A percentile compares a stretch with the other conserved stretches of the same genome.
Evolutionary conservation across 2,329 filamentous ascomycete genomes (phyloP).

Genomic region (Endocalyx cinctus): DNA sequence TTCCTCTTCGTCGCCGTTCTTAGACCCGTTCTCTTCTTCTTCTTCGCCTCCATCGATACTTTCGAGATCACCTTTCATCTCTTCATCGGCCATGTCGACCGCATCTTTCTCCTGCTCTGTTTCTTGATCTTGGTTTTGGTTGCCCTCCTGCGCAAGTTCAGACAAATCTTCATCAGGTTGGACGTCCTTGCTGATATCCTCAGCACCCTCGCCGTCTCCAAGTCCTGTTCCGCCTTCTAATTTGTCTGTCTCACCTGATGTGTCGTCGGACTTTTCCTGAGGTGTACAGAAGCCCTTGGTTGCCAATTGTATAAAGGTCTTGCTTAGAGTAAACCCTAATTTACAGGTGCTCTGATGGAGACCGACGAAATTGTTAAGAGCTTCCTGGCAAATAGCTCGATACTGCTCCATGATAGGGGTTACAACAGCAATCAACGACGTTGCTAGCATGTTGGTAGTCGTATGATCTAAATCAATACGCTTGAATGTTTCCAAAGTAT

Average conservation of each 20-base stretch:
- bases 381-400: constrained; percentile 52
- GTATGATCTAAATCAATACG: constrained; percentile 37
- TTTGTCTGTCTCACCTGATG: constrained; percentile 67
- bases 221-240: constrained; percentile 89
- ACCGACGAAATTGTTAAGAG: constrained; percentile 53
- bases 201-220: constrained; percentile 89
- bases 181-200: constrained; percentile 97
- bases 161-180: constrained; percentile 88
- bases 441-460: constrained; percentile 38
- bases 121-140: constrained; percentile 58
- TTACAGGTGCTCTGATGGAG: constrained; percentile 69
- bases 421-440: constrained; percentile 56
- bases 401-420: constrained; percentile 75
- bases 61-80: constrained; percentile 80
- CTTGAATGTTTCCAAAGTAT: constrained; percentile 18
- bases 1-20: constrained; percentile 60
- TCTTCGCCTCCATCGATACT: constrained; percentile 59
- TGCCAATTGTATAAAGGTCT: constrained; percentile 73
- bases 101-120: constrained; percentile 80
- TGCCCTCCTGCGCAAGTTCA: constrained; percentile 82
- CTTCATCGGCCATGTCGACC: constrained; percentile 88
- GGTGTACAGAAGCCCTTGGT: constrained; percentile 89
- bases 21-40: constrained; percentile 55
- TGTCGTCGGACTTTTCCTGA: constrained; percentile 70
- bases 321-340: constrained; percentile 70